phyloP scores from a whole-genome alignment of 1,284 basidiomycete genomes.

The Cutaneotrichosporon sp. region DNA sequence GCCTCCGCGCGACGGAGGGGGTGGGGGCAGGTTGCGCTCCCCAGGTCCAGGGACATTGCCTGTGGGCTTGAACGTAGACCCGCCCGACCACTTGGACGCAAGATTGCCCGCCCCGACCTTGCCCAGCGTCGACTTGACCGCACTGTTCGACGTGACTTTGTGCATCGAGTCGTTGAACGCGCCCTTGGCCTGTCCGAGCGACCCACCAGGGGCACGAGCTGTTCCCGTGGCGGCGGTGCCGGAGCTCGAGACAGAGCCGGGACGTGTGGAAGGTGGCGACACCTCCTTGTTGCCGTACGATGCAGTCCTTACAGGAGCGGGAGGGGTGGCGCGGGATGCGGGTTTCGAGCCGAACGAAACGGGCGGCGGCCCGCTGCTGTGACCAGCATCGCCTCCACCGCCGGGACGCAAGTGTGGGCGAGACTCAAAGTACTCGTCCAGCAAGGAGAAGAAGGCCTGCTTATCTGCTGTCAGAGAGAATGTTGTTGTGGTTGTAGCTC shows the following conservation, averaged over 20 bases:
- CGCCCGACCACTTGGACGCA: background rate
- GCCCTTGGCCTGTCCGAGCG: background rate
- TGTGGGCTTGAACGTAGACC: background rate
- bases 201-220: background rate
- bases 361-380: background rate
- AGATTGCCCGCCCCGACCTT: conserved; percentile 19
- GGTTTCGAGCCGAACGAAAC: background rate
- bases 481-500: background rate
- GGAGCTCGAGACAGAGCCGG: background rate
- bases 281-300: background rate
- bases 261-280: background rate
- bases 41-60: background rate
- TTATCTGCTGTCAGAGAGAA: conserved; percentile 11
- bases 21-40: background rate
- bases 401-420: conserved; percentile 32
- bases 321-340: background rate
- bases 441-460: conserved; percentile 44
- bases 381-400: background rate
- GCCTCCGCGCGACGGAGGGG: background rate
- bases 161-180: conserved; percentile 5
- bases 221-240: background rate
- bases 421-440: conserved; percentile 47
- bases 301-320: background rate
- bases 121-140: conserved; percentile 16
- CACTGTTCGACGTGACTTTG: conserved; percentile 15